Evolutionary conservation across 2,329 filamentous ascomycete genomes (phyloP), one percentile per base, ranked within the genome.

Genomic region (Falciphora oryzae): DNA sequence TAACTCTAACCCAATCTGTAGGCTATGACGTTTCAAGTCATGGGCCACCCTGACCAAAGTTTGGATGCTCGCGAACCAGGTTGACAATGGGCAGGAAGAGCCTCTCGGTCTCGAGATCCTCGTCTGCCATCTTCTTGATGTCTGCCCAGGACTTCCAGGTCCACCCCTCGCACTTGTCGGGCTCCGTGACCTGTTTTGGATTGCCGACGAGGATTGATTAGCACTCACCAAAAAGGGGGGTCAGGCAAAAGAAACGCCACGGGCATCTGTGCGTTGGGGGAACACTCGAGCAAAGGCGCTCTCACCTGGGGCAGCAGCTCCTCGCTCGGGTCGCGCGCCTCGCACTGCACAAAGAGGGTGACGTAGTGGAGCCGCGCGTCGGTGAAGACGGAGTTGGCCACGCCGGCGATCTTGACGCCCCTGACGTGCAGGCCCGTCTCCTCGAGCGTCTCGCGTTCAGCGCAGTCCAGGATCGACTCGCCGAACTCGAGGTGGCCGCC

Each of bases 401-500:
- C 82, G 0, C 82, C 84, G 0, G 88, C 68, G 56, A 89, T 81
- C 59, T 78, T 79, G 6, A 84, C 61, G 8, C 82, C 79, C 1
- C 73, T 77, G 1, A 92, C 78, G 0, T 75, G 70, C 0, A 92
- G 78, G 0, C 83, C 88, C 0, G 90, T 92, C 71, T 94, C 91
- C 72, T 94, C 91, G 0, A 85, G 71, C 0, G 84, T 79, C 74
- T 94, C 91, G 4, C 91, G 83, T 60, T 77, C 81, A 0, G 89
- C 89, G 65, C 90, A 92, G 0, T 75, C 73, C 27, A 85, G 79
- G 38, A 86, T 81, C 1, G 79, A 79, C 72, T 94, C 91, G 67
- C 84, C 83, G 65, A 84, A 83, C 66, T 94, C 91, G 22, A 93
- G 82, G 70, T 94, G 90, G 0, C 91, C 91, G 28, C 91, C 91